Base-by-base conservation (phyloP, 2,329 filamentous ascomycete genomes). In the Penicillium nordicum region DNA sequence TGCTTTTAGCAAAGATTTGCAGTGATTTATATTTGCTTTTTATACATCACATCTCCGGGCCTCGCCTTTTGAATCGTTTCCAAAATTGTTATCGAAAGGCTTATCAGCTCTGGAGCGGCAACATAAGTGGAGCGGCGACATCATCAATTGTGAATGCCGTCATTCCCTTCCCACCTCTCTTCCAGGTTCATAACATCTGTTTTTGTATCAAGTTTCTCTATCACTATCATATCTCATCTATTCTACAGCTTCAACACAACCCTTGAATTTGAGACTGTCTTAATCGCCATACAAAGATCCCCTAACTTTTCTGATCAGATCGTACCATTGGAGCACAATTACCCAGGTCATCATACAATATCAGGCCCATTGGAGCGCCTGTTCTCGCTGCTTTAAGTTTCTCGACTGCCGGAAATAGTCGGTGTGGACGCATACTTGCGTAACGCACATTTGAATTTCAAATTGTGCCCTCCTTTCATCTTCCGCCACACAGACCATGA, bases 401-500 rank as follows among this genome's bases (percentile, higher is more conserved):
- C 5, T 51, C 21, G 41, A 56, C 36, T 41, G 10, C 25, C 12
- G 45, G 51, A 38, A 55, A 55, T 55, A 65, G 62, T 64, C 63
- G 62, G 63, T 66, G 63, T 65, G 58, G 53, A 59, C 58, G 44
- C 34, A 49, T 32, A 52, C 58, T 57, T 62, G 47, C 55, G 53
- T 59, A 54, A 59, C 63, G 52, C 64, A 63, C 61, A 60, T 54
- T 58, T 47, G 46, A 46, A 58, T 47, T 49, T 45, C 44, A 34
- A 41, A 50, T 59, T 61, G 56, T 57, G 47, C 52, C 32, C 38
- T 51, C 53, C 37, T 36, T 50, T 41, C 54, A 45, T 44, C 47
- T 25, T 40, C 53, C 40, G 50, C 51, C 48, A 42, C 47, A 44
- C 43, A 62, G 58, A 71, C 57, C 56, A 78, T 78, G 76, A 76